Evolutionary conservation across 2,329 filamentous ascomycete genomes (phyloP), one percentile per base, ranked within the genome.

Genomic region (Samsoniella hepiali): DNA sequence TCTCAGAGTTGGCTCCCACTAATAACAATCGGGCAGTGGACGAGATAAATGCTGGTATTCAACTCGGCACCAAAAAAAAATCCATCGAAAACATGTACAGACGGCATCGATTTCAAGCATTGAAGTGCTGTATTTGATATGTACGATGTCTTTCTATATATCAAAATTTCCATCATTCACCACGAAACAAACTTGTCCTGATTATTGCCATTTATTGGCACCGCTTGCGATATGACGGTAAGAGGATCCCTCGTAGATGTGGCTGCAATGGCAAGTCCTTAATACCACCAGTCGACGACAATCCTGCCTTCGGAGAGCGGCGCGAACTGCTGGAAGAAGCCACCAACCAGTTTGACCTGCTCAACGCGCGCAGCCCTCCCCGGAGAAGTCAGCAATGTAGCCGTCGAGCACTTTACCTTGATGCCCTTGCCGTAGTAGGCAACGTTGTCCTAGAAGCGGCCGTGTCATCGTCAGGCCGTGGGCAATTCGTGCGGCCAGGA

Each of bases 301-400:
- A 62, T 62, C 27, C 22, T 13, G 5, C 59, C 59, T 38, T 27
- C 29, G 36, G 5, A 11, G 3, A 36, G 29, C 2, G 29, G 13
- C 1, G 17, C 50, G 38, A 62, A 62, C 49, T 62, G 59, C 38
- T 62, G 49, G 22, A 62, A 62, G 38, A 62, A 56, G 49, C 50
- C 58, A 2, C 31, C 27, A 8, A 29, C 40, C 15, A 55, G 31
- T 29, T 62, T 50, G n/a, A 47, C 31, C 29, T 56, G 59, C 22
- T n/a, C 51, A 9, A 15, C 22, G n/a, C 1, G 50, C 59, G 42
- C 50, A 62, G 38, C 38, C 38, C 22, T 50, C 34, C 40, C 38
- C 34, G 40, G 50, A 62, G 27, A 45, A 15, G 17, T 62, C 59
- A 4, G 49, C 50, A 27, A 62, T 38, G 13, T 29, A 53, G 6